phyloP scores from a whole-genome alignment of 768 basidiomycete species.

The Mycena epipterygia region DNA sequence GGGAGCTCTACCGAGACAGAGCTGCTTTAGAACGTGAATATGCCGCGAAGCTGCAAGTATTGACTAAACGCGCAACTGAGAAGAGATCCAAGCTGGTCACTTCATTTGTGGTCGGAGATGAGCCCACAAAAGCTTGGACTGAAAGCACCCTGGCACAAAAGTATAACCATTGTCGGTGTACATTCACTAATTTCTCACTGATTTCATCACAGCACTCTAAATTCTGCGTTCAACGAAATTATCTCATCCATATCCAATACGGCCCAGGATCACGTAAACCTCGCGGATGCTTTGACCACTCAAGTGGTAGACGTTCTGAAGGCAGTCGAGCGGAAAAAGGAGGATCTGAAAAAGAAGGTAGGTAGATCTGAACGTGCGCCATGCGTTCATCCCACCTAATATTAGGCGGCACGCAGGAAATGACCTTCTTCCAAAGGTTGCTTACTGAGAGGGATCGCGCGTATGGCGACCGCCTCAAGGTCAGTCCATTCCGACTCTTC shows the following conservation, averaged over 20 bases:
- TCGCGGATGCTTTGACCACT: conserved; percentile 71
- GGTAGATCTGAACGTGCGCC: conserved; percentile 38
- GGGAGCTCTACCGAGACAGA: conserved; percentile 79
- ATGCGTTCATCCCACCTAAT: conserved; percentile 21
- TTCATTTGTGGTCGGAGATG: conserved; percentile 72
- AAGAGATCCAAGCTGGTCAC: conserved; percentile 74
- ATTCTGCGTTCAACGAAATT: conserved; percentile 77
- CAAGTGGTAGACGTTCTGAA: conserved; percentile 77
- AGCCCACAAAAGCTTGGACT: conserved; percentile 74
- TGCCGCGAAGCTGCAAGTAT: conserved; percentile 74
- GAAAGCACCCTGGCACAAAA: conserved; percentile 67
- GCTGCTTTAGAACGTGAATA: conserved; percentile 84
- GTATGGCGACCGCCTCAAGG: conserved; percentile 80
- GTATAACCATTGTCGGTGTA: conserved; percentile 49
- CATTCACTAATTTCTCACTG: conserved; percentile 22
- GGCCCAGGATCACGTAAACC: conserved; percentile 77
- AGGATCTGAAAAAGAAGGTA: conserved; percentile 80
- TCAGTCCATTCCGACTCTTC: conserved; percentile 44
- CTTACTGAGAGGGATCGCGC: conserved; percentile 77
- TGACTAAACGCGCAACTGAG: conserved; percentile 78
- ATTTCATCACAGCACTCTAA: conserved; percentile 71
- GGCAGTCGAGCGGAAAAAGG: conserved; percentile 71
- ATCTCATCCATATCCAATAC: conserved; percentile 70
- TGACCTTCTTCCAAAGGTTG: conserved; percentile 78
- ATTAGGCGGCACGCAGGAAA: conserved; percentile 60